These are phyloP conservation scores for Lentinula sp. DNA, from an alignment of 768 basidiomycete genomes.

Conservation along the genomic window DNA sequence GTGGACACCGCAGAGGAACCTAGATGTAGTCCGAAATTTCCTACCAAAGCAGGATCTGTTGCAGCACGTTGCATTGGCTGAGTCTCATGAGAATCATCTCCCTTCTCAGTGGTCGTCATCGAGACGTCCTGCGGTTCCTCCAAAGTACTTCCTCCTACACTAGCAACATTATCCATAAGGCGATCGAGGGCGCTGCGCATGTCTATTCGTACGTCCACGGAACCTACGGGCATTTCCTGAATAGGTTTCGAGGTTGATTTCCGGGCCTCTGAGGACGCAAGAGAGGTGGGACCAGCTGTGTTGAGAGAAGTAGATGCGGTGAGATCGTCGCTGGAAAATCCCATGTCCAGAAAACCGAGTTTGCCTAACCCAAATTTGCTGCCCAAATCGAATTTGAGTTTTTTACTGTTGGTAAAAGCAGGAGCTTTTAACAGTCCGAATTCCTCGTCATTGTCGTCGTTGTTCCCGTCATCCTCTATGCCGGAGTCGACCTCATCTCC, in stretches of 20 bases:
- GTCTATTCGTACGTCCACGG: slow-evolving; percentile 57
- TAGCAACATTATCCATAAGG: slow-evolving; percentile 65
- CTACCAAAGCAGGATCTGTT: slow-evolving; percentile 42
- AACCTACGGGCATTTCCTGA: slow-evolving; percentile 34
- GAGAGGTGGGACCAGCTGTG: too few relatives aligned
- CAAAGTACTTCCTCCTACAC: slow-evolving; percentile 21
- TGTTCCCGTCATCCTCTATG: slow-evolving; percentile 4
- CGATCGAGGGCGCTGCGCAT: slow-evolving; percentile 71
- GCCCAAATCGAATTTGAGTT: slow-evolving; percentile 39
- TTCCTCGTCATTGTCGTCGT: slow-evolving; percentile 21
- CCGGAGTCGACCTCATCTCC: slow-evolving; percentile 16
- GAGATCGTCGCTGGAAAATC: background rate
- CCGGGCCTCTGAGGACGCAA: background rate
- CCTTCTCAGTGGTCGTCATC: slow-evolving; percentile 31
- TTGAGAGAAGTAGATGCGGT: background rate
- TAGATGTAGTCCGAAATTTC: slow-evolving; percentile 12
- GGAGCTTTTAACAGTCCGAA: slow-evolving; percentile 20
- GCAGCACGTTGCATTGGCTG: slow-evolving; percentile 40
- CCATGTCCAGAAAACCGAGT: slow-evolving; percentile 2
- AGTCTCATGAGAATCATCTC: slow-evolving; percentile 4
- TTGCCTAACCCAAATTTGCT: slow-evolving; percentile 36
- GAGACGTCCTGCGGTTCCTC: slow-evolving; percentile 29
- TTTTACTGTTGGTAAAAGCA: slow-evolving; percentile 14
- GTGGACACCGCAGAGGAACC: slow-evolving; percentile 29
- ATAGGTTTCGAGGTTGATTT: background rate